phyloP scores from a whole-genome alignment of 2,329 filamentous ascomycete species.

The Ophiostoma sp. region DNA sequence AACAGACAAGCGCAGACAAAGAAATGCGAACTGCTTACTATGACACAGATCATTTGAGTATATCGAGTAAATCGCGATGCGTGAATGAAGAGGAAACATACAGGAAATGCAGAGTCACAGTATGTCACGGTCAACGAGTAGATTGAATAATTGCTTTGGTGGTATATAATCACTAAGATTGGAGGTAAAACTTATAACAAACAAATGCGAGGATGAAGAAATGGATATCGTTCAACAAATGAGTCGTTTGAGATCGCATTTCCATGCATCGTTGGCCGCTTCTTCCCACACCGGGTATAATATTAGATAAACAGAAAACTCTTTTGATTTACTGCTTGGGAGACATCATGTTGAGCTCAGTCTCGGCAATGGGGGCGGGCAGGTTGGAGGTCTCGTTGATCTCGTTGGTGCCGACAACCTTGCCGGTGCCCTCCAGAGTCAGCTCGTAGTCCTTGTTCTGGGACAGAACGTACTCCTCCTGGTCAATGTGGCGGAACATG shows the following conservation, averaged over 20 bases:
- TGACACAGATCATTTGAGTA: no score
- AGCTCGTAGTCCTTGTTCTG: conserved; percentile 33
- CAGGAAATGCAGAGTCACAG: no score
- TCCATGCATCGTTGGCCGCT: background rate
- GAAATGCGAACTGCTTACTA: no score
- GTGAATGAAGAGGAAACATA: no score
- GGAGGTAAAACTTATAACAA: background rate
- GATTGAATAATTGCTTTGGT: background rate
- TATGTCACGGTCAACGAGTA: background rate
- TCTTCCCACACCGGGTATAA: background rate
- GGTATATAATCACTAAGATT: background rate
- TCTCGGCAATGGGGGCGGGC: conserved; percentile 29
- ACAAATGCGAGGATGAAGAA: background rate
- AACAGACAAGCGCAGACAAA: no score
- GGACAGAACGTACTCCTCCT: conserved; percentile 41
- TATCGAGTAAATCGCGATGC: no score
- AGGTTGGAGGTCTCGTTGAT: conserved; percentile 29
- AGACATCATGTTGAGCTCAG: conserved; percentile 32
- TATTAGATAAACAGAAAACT: background rate
- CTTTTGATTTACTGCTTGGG: conserved; percentile 29
- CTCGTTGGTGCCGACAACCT: conserved; percentile 27
- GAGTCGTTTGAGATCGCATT: background rate
- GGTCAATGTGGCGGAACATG: conserved; percentile 43
- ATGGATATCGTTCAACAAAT: background rate
- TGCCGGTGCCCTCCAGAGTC: conserved; percentile 23